Evolutionary conservation across 768 basidiomycete species (phyloP), one percentile per base, ranked within the genome.

Genomic region (Tricholoma furcatifolium): DNA sequence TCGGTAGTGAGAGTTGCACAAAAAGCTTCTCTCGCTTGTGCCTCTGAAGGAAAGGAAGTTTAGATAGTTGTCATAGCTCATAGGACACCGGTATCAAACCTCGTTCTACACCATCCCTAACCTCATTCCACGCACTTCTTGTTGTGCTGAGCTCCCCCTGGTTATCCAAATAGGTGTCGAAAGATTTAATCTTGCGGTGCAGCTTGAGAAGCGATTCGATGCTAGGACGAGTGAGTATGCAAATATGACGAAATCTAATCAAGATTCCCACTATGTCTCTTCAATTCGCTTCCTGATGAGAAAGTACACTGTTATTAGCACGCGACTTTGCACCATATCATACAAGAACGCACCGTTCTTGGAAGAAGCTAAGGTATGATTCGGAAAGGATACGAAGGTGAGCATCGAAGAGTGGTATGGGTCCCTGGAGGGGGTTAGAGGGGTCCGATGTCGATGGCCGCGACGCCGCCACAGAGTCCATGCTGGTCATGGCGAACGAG

Each of bases 71-170:
- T 34, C 52, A 24, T 55, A 44, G 30, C 21, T 31, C 11, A 6
- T 6, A 12, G 17, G 43, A 27, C 17, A 21, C 45, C 52, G 35
- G 38, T 24, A 17, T 65, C 75, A 44, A 53, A 85, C 89, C 89
- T 76, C 93, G 74, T 63, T 93, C 91, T 21, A 93, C 71, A 61
- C 87, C 93, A 63, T 96, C 93, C 36, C 89, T 76, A 10, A 93
- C 79, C 68, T 97, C 93, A 17, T 71, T 70, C 93, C 93, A 97
- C 18, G 84, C 91, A 51, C 75, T 77, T 51, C 92, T 78, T 18
- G 84, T 75, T 9, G 85, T 83, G 56, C 70, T 83, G 48, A 81
- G 65, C 51, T 89, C 83, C 35, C 76, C 73, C 45, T 84, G 86
- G 63, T 91, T 88, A 61, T 94, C 90, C 30, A 93, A 67, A 51